Evolutionary conservation across 768 basidiomycete species (phyloP).

Genomic region (Mycena olivaceomarginata): DNA sequence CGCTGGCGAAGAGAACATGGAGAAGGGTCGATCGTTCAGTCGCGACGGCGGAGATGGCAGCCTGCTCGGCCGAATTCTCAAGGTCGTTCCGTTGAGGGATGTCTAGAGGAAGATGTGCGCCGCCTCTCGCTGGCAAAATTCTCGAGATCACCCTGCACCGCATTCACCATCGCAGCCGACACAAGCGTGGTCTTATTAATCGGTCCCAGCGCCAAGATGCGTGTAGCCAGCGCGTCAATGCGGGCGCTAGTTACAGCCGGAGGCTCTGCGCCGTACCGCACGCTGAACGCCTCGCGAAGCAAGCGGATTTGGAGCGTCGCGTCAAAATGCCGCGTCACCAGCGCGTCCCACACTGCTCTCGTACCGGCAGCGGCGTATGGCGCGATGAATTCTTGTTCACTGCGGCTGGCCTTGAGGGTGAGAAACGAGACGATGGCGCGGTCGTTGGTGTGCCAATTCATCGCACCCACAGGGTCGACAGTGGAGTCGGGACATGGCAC

Average conservation of each 20-base stretch:
- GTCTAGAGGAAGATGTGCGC: background rate
- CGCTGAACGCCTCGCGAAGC: constrained; percentile 30
- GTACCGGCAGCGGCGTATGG: constrained; percentile 13
- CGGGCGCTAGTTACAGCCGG: constrained; percentile 34
- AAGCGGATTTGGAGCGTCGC: constrained; percentile 28
- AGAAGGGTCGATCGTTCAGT: constrained; percentile 8
- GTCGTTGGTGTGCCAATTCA: constrained; percentile 33
- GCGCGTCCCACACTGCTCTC: constrained; percentile 33
- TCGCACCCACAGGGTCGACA: constrained; percentile 17
- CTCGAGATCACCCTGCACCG: constrained; percentile 35
- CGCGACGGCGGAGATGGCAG: constrained; percentile 22
- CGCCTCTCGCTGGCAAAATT: background rate
- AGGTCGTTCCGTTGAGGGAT: background rate
- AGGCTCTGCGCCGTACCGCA: constrained; percentile 30
- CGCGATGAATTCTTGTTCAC: constrained; percentile 33
- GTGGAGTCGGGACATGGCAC: constrained; percentile 24
- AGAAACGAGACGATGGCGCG: constrained; percentile 34
- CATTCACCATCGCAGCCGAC: constrained; percentile 34
- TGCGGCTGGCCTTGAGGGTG: constrained; percentile 23
- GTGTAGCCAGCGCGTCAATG: constrained; percentile 29
- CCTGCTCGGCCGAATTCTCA: constrained; percentile 9
- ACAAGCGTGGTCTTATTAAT: constrained; percentile 29
- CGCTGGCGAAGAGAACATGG: constrained; percentile 25
- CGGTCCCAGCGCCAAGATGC: constrained; percentile 29
- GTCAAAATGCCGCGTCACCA: constrained; percentile 29